phyloP scores from a whole-genome alignment of 352 stramenopile genomes.

The Pythium monospermum region DNA sequence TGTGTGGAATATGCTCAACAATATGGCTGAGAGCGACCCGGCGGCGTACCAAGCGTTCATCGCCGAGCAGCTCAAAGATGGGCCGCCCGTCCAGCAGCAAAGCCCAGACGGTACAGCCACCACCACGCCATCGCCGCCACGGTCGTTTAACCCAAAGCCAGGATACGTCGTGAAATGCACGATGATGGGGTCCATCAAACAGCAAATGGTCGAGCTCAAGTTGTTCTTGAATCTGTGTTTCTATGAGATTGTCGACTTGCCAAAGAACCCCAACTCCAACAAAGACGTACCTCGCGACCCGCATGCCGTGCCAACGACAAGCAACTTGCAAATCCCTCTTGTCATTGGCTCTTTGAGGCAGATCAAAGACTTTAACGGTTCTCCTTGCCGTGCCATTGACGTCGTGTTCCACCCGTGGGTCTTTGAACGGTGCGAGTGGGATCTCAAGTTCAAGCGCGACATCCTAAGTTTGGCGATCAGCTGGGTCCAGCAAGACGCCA shows the following conservation, averaged over 20 bases:
- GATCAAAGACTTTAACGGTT: constrained; percentile 38
- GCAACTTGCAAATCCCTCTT: constrained; percentile 72
- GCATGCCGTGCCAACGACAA: constrained; percentile 57
- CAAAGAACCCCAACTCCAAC: constrained; percentile 71
- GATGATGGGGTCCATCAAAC: constrained; percentile 50
- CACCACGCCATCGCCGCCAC: constrained; percentile 4
- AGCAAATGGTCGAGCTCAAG: constrained; percentile 54
- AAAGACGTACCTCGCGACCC: constrained; percentile 56
- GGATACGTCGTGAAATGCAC: constrained; percentile 78
- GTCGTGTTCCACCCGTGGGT: constrained; percentile 83
- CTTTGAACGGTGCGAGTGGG: constrained; percentile 60
- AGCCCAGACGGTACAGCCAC: too few species aligned
- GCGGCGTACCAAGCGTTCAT: constrained; percentile 76
- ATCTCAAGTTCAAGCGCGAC: constrained; percentile 77
- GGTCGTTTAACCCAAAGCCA: constrained; percentile 58
- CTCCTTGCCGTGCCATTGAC: constrained; percentile 48
- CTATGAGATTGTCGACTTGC: constrained; percentile 61
- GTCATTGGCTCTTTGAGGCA: constrained; percentile 54
- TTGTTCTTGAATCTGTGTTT: constrained; percentile 80
- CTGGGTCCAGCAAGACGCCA: constrained; percentile 73
- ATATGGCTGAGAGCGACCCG: constrained; percentile 65
- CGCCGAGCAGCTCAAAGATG: constrained; percentile 70
- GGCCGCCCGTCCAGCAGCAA: constrained; percentile 30
- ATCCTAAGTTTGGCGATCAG: constrained; percentile 70
- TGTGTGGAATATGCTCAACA: constrained; percentile 72